phyloP scores from a whole-genome alignment of 1,139 yeast species.

The Candida albicans region DNA sequence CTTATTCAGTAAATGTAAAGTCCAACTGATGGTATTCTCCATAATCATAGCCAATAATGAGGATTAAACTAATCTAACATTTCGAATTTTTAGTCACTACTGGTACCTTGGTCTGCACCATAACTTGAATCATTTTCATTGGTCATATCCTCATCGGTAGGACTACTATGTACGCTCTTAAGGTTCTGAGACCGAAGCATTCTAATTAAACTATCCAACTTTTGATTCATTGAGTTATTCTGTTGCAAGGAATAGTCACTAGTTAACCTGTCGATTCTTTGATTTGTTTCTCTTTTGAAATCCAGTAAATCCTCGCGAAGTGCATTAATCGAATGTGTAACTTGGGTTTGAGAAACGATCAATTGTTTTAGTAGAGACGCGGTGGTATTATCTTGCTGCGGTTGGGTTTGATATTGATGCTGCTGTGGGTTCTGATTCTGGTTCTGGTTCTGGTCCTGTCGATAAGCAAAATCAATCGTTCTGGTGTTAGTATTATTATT shows the following conservation, averaged over 20 bases:
- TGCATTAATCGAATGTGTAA: conserved; percentile 15
- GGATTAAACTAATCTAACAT: too few relatives aligned
- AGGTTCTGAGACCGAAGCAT: not conserved
- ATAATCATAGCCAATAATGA: too few relatives aligned
- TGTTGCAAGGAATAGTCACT: conserved; percentile 1
- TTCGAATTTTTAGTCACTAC: not conserved
- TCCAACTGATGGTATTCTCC: too few relatives aligned
- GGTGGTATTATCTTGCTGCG: not conserved
- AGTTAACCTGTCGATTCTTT: conserved; percentile 14
- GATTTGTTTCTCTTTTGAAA: conserved; percentile 16
- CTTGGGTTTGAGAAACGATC: conserved; percentile 11
- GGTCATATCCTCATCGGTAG: conserved; percentile 4
- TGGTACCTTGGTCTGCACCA: conserved; percentile 2
- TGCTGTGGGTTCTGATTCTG: not conserved
- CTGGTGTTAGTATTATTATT: too few relatives aligned
- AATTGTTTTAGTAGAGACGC: conserved; percentile 6
- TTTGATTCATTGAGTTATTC: conserved; percentile 4
- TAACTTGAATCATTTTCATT: not conserved
- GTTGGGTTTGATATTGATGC: not conserved
- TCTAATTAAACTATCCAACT: conserved; percentile 5
- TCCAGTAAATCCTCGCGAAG: conserved; percentile 17
- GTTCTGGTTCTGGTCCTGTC: not conserved
- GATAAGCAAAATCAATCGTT: too few relatives aligned
- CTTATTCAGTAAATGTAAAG: too few relatives aligned
- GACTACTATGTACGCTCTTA: not conserved